phyloP scores from a whole-genome alignment of 1,139 yeast species.

The Candida glucosophila region DNA sequence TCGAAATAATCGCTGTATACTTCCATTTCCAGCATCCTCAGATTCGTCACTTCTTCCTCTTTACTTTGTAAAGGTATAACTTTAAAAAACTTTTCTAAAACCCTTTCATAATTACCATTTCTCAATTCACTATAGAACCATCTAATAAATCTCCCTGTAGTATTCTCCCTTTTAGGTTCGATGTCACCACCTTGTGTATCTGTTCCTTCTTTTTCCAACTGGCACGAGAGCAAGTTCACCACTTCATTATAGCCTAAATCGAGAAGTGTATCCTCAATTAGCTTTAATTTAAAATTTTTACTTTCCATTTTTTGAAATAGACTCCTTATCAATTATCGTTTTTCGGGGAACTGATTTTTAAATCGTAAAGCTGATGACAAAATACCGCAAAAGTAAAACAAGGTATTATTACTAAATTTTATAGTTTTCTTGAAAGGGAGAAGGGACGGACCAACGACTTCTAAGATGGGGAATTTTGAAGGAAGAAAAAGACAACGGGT shows the following conservation, averaged over 20 bases:
- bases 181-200: conserved; percentile 1
- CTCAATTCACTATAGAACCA: conserved; percentile 11
- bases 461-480: too few relatives aligned
- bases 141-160: conserved; percentile 1
- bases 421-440: too few relatives aligned
- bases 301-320: conserved; percentile 7
- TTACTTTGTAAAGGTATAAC: conserved; percentile 6
- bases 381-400: too few relatives aligned
- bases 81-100: conserved; percentile 6
- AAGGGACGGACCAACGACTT: too few relatives aligned
- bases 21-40: conserved; percentile 11
- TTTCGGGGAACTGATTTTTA: background rate
- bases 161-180: conserved; percentile 1
- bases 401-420: too few relatives aligned
- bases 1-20: conserved; percentile 15
- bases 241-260: conserved; percentile 20
- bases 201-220: conserved; percentile 1
- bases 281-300: conserved; percentile 22
- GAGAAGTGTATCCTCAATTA: conserved; percentile 22
- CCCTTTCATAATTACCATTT: conserved; percentile 15
- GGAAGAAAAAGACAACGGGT: conserved; percentile 16
- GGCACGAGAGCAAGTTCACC: conserved; percentile 6
- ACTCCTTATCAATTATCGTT: background rate
- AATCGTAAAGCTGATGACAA: too few relatives aligned
- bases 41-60: conserved; percentile 11